Evolutionary conservation across 169 alveolate genomes (phyloP).

Genomic region (Eimeria sp.): DNA sequence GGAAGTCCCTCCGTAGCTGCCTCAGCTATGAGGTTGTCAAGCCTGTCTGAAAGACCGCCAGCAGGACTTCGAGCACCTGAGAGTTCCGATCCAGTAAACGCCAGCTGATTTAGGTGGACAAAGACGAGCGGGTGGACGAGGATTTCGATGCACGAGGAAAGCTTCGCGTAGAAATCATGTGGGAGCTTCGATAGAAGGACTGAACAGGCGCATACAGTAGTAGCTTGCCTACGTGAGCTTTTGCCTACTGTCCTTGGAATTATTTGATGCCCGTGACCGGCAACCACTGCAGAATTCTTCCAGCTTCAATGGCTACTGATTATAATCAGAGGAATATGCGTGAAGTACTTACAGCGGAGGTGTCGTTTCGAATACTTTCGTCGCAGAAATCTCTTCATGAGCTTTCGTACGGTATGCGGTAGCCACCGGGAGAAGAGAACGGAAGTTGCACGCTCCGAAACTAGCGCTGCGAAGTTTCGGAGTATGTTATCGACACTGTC

Average conservation of each 20-base stretch:
- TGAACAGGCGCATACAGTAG: slow-evolving; percentile 19
- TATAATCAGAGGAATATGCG: neutral
- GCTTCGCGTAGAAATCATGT: slow-evolving; percentile 2
- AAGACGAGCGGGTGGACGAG: slow-evolving; percentile 51
- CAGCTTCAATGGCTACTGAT: neutral
- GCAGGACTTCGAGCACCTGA: slow-evolving; percentile 53
- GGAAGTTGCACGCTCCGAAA: slow-evolving; percentile 17
- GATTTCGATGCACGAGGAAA: slow-evolving; percentile 1
- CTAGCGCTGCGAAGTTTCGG: neutral
- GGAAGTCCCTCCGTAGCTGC: slow-evolving; percentile 63
- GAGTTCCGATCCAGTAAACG: slow-evolving; percentile 41
- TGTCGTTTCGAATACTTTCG: slow-evolving; percentile 56
- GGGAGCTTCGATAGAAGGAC: slow-evolving; percentile 56
- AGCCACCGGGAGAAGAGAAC: slow-evolving; percentile 68
- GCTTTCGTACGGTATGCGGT: slow-evolving; percentile 36
- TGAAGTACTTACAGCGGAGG: slow-evolving; percentile 9
- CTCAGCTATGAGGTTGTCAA: slow-evolving; percentile 32
- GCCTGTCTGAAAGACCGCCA: slow-evolving; percentile 73
- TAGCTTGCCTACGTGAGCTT: neutral
- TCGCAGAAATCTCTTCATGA: neutral
- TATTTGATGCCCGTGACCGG: neutral
- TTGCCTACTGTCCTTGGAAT: neutral
- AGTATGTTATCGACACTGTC: slow-evolving; percentile 42
- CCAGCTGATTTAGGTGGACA: slow-evolving; percentile 58
- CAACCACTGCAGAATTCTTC: neutral